These are phyloP conservation scores for Colletotrichum brevisporum DNA, from an alignment of 2,329 filamentous ascomycete genomes.

Conservation along the genomic window DNA sequence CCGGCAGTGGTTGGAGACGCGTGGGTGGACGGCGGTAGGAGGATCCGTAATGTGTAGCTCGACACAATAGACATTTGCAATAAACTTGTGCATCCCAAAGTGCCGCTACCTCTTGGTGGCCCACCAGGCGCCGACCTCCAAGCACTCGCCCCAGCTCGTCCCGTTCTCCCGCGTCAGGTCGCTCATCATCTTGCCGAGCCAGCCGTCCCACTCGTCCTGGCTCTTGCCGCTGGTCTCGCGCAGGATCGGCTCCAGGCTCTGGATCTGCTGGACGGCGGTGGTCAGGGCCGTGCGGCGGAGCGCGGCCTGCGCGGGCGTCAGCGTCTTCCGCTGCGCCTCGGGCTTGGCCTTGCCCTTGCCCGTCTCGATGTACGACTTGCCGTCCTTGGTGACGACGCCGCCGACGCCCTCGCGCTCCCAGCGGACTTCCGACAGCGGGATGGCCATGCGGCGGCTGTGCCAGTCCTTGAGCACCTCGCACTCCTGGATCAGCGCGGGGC, in stretches of 20 bases:
- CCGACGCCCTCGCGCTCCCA: conserved; percentile 87
- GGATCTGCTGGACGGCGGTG: conserved; percentile 86
- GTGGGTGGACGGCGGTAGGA: neutral
- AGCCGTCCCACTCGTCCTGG: conserved; percentile 92
- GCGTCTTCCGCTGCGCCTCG: conserved; percentile 60
- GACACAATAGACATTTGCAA: conserved; percentile 21
- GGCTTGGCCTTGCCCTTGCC: conserved; percentile 55
- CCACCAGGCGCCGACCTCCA: conserved; percentile 90
- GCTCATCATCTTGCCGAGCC: conserved; percentile 89
- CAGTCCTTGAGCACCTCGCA: conserved; percentile 78
- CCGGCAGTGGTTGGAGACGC: neutral
- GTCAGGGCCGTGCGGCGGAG: conserved; percentile 84
- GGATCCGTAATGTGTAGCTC: neutral
- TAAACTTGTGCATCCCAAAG: conserved; percentile 28
- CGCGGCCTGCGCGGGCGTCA: conserved; percentile 79
- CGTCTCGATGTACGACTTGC: conserved; percentile 71
- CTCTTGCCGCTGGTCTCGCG: conserved; percentile 88
- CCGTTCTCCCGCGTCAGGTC: conserved; percentile 85
- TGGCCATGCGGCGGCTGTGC: conserved; percentile 83
- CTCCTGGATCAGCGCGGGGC: conserved; percentile 85
- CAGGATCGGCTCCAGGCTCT: conserved; percentile 86
- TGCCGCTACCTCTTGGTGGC: conserved; percentile 76
- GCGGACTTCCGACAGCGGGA: conserved; percentile 85
- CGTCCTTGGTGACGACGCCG: conserved; percentile 72
- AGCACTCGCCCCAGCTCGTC: conserved; percentile 85